Percentiles rank a stretch among this genome's conserved stretches.
Conservation (phyloP, 1,139 yeast genomes). For the Hyphopichia khmerensis region DNA sequence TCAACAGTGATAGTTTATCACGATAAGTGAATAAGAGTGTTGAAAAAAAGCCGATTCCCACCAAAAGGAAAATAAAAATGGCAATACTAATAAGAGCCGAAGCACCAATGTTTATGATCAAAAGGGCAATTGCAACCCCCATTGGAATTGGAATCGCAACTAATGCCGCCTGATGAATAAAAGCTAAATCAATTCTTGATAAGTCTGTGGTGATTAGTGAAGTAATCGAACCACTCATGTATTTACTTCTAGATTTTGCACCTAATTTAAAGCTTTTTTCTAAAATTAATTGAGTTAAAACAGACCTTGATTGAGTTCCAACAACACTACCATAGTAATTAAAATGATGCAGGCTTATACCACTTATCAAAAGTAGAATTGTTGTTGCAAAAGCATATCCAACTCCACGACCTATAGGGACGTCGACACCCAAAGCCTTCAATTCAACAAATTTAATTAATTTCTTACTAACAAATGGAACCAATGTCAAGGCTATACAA, state of each 20-base stretch:
- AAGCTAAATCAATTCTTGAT: conserved; percentile 18
- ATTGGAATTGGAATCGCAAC: conserved; percentile 29
- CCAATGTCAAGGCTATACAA: conserved; percentile 2
- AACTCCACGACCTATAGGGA: conserved; percentile 46
- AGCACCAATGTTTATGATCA: conserved; percentile 15
- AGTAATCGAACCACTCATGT: conserved; percentile 17
- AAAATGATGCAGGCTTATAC: conserved; percentile 20
- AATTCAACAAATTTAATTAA: conserved; percentile 48
- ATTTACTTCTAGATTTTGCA: conserved; percentile 12
- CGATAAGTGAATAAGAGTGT: conserved; percentile 12
- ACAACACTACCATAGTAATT: conserved; percentile 21
- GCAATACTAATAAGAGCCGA: conserved; percentile 17
- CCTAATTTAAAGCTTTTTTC: conserved; percentile 17
- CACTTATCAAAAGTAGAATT: conserved; percentile 6
- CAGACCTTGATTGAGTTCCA: conserved; percentile 17
- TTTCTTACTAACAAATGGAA: conserved; percentile 48
- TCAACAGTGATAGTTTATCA: conserved; percentile 37
- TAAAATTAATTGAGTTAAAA: conserved; percentile 16
- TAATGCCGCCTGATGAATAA: conserved; percentile 15
- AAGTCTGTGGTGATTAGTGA: conserved; percentile 22
- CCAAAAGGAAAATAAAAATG: conserved; percentile 12
- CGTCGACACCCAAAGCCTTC: conserved; percentile 25
- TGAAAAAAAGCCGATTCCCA: conserved; percentile 7
- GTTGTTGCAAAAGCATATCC: conserved; percentile 46
- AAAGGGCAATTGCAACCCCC: conserved; percentile 14